Evolutionary conservation across 257 asterid species (phyloP).

Genomic region (Catharanthus roseus): DNA sequence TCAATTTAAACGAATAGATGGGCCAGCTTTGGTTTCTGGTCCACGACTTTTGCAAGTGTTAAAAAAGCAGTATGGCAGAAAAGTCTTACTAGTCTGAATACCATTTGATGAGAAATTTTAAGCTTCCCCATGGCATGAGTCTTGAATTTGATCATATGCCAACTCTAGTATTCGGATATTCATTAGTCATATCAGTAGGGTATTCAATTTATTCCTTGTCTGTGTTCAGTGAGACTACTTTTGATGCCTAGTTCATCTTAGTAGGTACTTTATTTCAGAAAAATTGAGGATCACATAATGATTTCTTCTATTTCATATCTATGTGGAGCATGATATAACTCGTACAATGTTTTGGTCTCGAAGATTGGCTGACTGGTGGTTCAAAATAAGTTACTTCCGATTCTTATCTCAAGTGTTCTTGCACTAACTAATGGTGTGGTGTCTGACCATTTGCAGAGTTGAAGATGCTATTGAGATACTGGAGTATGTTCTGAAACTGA

Average conservation of each 20-base stretch:
- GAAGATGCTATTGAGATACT: conserved; percentile 96
- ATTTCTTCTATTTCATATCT: not conserved
- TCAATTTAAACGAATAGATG: not conserved
- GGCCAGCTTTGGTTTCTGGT: not conserved
- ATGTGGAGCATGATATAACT: not conserved
- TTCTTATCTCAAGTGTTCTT: not conserved
- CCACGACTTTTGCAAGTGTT: not conserved
- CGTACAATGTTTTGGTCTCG: not conserved
- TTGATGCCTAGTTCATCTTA: not conserved
- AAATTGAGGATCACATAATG: not conserved
- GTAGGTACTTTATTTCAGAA: not conserved
- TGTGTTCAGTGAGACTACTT: not conserved
- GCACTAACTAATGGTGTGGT: not conserved
- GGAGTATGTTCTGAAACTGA: conserved; percentile 82
- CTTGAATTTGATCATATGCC: not conserved
- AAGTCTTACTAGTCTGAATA: not conserved
- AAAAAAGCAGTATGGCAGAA: not conserved
- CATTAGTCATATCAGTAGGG: not conserved
- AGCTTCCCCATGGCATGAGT: not conserved
- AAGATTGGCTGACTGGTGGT: not conserved
- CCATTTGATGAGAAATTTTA: not conserved
- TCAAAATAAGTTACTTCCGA: not conserved
- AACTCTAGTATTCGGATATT: not conserved
- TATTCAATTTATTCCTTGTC: not conserved
- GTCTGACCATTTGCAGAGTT: conserved; percentile 45